Conservation (phyloP, 2,329 filamentous ascomycete genomes). For the Fusarium napiforme region DNA sequence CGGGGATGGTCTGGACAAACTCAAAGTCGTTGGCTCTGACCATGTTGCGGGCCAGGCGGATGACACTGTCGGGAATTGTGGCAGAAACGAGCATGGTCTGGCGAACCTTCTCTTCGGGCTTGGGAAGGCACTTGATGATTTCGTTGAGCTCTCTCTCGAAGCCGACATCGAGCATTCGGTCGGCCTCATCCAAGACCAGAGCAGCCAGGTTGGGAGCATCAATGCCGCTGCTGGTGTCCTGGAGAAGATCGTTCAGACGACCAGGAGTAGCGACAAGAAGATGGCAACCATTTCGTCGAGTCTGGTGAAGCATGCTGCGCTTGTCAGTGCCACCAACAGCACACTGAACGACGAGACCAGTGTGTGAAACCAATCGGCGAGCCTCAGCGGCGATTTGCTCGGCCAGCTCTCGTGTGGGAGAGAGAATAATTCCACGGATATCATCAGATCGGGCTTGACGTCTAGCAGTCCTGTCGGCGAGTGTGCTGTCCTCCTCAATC, state of each 20-base stretch:
- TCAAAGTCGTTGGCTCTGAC: constrained; percentile 84
- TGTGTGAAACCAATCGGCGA: constrained; percentile 70
- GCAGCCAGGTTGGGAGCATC: constrained; percentile 85
- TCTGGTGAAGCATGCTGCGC: constrained; percentile 70
- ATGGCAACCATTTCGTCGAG: constrained; percentile 82
- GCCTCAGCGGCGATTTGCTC: constrained; percentile 87
- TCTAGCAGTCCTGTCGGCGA: constrained; percentile 60
- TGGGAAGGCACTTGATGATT: constrained; percentile 72
- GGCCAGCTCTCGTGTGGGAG: constrained; percentile 83
- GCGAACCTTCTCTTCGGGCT: constrained; percentile 70
- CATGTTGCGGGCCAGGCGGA: constrained; percentile 79
- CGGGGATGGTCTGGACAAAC: constrained; percentile 87
- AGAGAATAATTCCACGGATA: constrained; percentile 77
- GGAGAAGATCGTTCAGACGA: constrained; percentile 83
- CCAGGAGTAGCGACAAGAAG: constrained; percentile 92
- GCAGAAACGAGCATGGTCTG: constrained; percentile 97
- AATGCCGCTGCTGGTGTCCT: constrained; percentile 71
- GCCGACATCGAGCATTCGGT: constrained; percentile 97
- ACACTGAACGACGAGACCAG: constrained; percentile 73
- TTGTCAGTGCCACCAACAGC: constrained; percentile 96
- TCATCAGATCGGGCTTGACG: constrained; percentile 60
- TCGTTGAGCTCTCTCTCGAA: constrained; percentile 74
- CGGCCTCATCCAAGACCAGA: constrained; percentile 94
- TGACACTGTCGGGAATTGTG: constrained; percentile 86
- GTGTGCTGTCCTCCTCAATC: constrained; percentile 69